These are phyloP conservation scores for Jacaranda mimosifolia DNA, from an alignment of 257 asterid genomes.

Conservation along the genomic window DNA sequence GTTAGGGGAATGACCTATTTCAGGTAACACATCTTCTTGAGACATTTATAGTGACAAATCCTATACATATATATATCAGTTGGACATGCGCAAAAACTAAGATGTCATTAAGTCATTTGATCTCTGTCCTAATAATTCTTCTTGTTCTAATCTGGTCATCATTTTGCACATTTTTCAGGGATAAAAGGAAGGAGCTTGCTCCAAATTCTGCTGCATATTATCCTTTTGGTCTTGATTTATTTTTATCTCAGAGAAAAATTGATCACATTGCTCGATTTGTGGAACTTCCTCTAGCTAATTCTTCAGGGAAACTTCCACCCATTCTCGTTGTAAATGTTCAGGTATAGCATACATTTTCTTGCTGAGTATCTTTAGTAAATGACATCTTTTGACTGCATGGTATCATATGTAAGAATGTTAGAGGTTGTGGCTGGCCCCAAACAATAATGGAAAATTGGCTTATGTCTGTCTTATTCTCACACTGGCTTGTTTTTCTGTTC, in stretches of 20 bases:
- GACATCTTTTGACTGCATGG: too few relatives aligned
- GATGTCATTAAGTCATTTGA: too few relatives aligned
- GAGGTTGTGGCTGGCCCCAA: too few relatives aligned
- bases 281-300: conserved; percentile 66
- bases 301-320: conserved; percentile 80
- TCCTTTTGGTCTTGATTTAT: conserved; percentile 95
- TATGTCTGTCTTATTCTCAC: neutral
- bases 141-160: conserved; percentile 4
- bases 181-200: conserved; percentile 87
- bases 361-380: too few relatives aligned
- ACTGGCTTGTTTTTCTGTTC: conserved; percentile 23
- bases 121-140: neutral
- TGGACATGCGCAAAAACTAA: neutral
- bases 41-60: neutral
- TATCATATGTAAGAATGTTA: too few relatives aligned
- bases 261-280: conserved; percentile 87
- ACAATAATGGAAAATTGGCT: too few relatives aligned
- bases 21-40: conserved; percentile 50
- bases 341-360: conserved; percentile 47
- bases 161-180: conserved; percentile 59
- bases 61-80: neutral
- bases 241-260: conserved; percentile 78
- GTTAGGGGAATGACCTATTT: conserved; percentile 84
- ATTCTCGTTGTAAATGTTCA: conserved; percentile 95
- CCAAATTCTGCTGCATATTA: conserved; percentile 81